A percentile compares a stretch with the other conserved stretches of the same genome.
Conservation (phyloP, 2,329 filamentous ascomycete species). For the Aschersonia sp. region DNA sequence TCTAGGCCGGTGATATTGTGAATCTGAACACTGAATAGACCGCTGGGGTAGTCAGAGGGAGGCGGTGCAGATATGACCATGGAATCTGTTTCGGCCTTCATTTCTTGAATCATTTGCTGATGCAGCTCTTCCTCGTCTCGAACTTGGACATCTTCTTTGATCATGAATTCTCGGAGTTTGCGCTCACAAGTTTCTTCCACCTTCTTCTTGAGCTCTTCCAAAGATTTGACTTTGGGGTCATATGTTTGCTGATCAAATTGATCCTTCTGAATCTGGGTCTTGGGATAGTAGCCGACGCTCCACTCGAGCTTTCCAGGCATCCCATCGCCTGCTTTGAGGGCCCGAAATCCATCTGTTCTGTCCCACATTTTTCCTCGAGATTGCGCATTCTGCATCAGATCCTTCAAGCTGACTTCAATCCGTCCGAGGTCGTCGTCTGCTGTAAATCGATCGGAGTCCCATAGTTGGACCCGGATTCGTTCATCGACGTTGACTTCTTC, state of each 20-base stretch:
- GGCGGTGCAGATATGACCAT: slow-evolving; percentile 57
- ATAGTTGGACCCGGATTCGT: slow-evolving; percentile 53
- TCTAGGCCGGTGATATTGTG: slow-evolving; percentile 60
- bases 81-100: slow-evolving; percentile 42
- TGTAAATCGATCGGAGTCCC: slow-evolving; percentile 60
- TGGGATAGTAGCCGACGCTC: slow-evolving; percentile 59
- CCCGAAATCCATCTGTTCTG: slow-evolving; percentile 49
- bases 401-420: slow-evolving; percentile 53
- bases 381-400: slow-evolving; percentile 43
- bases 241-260: slow-evolving; percentile 48
- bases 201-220: slow-evolving; percentile 43
- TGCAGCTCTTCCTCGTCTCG: slow-evolving; percentile 47
- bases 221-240: slow-evolving; percentile 39
- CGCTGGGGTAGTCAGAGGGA: slow-evolving; percentile 43
- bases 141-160: slow-evolving; percentile 26
- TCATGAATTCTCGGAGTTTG: slow-evolving; percentile 49
- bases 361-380: slow-evolving; percentile 48
- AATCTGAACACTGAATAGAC: slow-evolving; percentile 55
- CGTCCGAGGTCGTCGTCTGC: slow-evolving; percentile 63
- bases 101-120: slow-evolving; percentile 54
- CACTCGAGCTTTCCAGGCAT: slow-evolving; percentile 57
- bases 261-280: slow-evolving; percentile 45
- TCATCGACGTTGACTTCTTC: slow-evolving; percentile 61
- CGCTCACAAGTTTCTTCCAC: slow-evolving; percentile 37
- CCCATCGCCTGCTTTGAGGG: slow-evolving; percentile 47